phyloP scores from a whole-genome alignment of 2,329 filamentous ascomycete species.

The Colletotrichum paranaense region DNA sequence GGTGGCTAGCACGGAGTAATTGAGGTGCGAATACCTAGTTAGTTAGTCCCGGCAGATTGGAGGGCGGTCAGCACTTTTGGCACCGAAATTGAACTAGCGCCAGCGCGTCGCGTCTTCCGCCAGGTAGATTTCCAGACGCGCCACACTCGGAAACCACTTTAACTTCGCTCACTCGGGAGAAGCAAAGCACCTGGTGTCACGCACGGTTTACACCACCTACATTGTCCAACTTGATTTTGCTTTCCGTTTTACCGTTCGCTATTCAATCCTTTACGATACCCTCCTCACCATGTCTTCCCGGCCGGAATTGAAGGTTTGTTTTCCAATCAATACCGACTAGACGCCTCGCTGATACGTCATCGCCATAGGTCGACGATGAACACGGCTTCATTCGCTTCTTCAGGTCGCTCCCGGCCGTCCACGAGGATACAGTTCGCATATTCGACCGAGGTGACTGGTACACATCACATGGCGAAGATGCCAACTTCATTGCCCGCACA shows the following conservation, averaged over 20 bases:
- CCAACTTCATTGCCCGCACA: conserved; percentile 83
- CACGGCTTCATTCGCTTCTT: conserved; percentile 97
- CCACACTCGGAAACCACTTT: conserved; percentile 26
- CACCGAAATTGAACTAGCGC: conserved; percentile 13
- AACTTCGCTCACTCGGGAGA: conserved; percentile 1
- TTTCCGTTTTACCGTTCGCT: conserved; percentile 1
- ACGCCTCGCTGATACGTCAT: not conserved
- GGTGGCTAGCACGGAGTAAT: too few species aligned
- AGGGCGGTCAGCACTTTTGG: not conserved
- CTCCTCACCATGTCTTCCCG: conserved; percentile 72
- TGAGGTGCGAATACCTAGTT: not conserved
- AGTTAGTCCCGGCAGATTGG: not conserved
- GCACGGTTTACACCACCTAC: conserved; percentile 2
- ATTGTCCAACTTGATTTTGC: not conserved
- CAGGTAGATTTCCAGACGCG: conserved; percentile 29
- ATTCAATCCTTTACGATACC: not conserved
- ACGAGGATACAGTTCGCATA: conserved; percentile 83
- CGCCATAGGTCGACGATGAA: conserved; percentile 87
- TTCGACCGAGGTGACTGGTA: conserved; percentile 97
- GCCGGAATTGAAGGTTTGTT: conserved; percentile 74
- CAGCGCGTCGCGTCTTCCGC: conserved; percentile 33
- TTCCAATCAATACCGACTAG: conserved; percentile 17
- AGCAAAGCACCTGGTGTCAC: not conserved
- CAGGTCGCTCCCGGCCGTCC: conserved; percentile 80
- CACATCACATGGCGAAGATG: conserved; percentile 90